Evolutionary conservation across 2,329 filamentous ascomycete species (phyloP), one percentile per base, ranked within the genome.

Genomic region (Aureobasidium sp.): DNA sequence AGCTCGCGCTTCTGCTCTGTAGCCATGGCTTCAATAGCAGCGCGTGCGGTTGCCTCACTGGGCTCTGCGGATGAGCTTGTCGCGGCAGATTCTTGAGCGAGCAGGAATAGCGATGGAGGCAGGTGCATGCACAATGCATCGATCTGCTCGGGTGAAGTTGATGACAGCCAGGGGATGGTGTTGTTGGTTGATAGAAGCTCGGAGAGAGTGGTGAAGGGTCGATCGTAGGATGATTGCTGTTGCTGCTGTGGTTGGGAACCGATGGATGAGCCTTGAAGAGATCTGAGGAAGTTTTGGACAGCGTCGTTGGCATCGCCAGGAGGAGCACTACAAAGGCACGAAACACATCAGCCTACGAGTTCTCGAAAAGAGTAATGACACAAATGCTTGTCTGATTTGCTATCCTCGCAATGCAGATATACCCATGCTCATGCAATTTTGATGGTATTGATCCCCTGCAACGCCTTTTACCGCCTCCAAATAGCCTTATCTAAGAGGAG

Each of bases 241-340:
- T 65, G 73, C 69, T 65, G 73, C 69, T 63, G 66, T 27, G 49
- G 52, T 45, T 42, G 52, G 1, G 48, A 21, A 6, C 47, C 29
- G 27, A 55, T 32, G 36, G 79, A 79, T 41, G 79, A 79, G 63
- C 85, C 83, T 70, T 86, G 84, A 65, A 97, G 79, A 3, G 93
- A 96, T 64, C 88, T 85, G 68, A 97, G 82, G 73, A 99, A 92
- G 75, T 93, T 92, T 71, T 91, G 89, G 66, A 97, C 90, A 64
- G 90, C 85, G 44, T 85, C 82, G 62, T 87, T 86, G 69, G 91
- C 86, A 76, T 96, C 88, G 67, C 69, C 80, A 66, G 81, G 77
- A 39, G 54, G 32, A 69, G 80, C 83, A 78, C 86, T 90, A 75
- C 67, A 69, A 47, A 27, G 0, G 15, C n/a, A 58, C 21, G 9